A percentile compares a stretch with the other conserved stretches of the same genome.
Evolutionary conservation across 208 protist genomes (phyloP).

Genomic region (Crithidia sp.): DNA sequence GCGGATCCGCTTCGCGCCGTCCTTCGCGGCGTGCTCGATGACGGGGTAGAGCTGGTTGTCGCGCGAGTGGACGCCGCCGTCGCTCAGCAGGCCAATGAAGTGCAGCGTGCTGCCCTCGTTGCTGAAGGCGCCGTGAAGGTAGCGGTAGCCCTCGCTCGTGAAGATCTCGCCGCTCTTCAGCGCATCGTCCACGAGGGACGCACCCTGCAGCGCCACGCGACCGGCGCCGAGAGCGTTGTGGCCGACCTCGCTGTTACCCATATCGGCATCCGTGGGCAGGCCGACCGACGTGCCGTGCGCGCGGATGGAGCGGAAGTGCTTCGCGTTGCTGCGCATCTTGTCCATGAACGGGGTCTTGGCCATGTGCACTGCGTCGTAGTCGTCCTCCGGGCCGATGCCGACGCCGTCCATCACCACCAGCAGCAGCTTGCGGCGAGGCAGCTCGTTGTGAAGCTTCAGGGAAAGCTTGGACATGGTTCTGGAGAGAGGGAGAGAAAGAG

Average conservation of each 20-base stretch:
- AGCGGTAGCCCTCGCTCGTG: constrained; percentile 88
- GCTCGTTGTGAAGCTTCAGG: constrained; percentile 57
- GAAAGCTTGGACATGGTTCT: constrained; percentile 59
- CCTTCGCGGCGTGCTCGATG: constrained; percentile 80
- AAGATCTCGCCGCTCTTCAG: constrained; percentile 88
- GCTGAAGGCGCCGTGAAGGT: constrained; percentile 82
- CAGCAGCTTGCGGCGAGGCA: constrained; percentile 84
- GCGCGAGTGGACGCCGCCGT: constrained; percentile 95
- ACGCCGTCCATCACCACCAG: constrained; percentile 91
- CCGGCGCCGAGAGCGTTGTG: constrained; percentile 96
- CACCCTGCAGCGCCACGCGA: constrained; percentile 92
- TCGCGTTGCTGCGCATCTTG: constrained; percentile 43
- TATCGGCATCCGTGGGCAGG: constrained; percentile 94
- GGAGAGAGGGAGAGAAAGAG: too few relatives aligned
- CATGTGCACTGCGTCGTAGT: constrained; percentile 92
- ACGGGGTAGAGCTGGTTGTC: constrained; percentile 92
- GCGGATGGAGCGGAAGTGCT: constrained; percentile 87
- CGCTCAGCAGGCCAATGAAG: constrained; percentile 93
- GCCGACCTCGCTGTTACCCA: constrained; percentile 97
- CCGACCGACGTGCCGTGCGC: constrained; percentile 94
- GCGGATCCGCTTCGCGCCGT: constrained; percentile 89
- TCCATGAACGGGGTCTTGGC: constrained; percentile 93
- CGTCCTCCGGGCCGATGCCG: constrained; percentile 87
- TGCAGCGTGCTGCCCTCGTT: constrained; percentile 87
- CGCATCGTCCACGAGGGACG: constrained; percentile 94